A percentile compares a stretch with the other conserved stretches of the same genome.
Conservation (phyloP, 2,329 filamentous ascomycete genomes). For the Aspergillus sp. region DNA sequence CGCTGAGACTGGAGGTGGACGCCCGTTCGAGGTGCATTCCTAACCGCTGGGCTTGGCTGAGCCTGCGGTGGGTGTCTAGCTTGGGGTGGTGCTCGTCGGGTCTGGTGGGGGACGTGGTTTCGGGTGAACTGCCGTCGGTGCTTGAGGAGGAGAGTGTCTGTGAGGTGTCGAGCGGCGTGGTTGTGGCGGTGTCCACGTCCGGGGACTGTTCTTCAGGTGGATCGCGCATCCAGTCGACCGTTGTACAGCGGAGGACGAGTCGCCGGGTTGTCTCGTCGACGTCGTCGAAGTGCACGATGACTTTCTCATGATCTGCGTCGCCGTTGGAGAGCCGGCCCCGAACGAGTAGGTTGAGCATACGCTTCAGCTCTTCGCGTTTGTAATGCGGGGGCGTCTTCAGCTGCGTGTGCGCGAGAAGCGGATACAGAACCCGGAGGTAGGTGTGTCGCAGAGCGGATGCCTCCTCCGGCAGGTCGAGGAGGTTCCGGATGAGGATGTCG, state of each 20-base stretch:
- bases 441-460: conserved; percentile 74
- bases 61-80: conserved; percentile 7
- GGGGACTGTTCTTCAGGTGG: background rate
- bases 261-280: conserved; percentile 50
- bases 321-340: conserved; percentile 67
- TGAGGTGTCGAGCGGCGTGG: conserved; percentile 30
- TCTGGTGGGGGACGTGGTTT: conserved; percentile 47
- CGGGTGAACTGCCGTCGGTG: conserved; percentile 34
- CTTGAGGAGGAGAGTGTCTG: conserved; percentile 34
- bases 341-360: conserved; percentile 69
- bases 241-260: conserved; percentile 45
- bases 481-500: conserved; percentile 92
- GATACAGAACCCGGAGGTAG: conserved; percentile 88
- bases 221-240: conserved; percentile 46
- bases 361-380: conserved; percentile 80
- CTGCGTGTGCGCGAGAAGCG: conserved; percentile 87
- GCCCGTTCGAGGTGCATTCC: conserved; percentile 70
- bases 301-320: conserved; percentile 43
- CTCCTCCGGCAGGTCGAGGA: conserved; percentile 92
- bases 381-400: conserved; percentile 83
- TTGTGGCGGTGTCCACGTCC: background rate
- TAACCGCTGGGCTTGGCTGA: conserved; percentile 38
- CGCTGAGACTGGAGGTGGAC: conserved; percentile 70
- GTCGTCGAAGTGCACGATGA: conserved; percentile 46
- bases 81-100: background rate